These are phyloP conservation scores for Diaporthe citriasiana DNA, from an alignment of 2,329 filamentous ascomycete species.

Conservation along the genomic window DNA sequence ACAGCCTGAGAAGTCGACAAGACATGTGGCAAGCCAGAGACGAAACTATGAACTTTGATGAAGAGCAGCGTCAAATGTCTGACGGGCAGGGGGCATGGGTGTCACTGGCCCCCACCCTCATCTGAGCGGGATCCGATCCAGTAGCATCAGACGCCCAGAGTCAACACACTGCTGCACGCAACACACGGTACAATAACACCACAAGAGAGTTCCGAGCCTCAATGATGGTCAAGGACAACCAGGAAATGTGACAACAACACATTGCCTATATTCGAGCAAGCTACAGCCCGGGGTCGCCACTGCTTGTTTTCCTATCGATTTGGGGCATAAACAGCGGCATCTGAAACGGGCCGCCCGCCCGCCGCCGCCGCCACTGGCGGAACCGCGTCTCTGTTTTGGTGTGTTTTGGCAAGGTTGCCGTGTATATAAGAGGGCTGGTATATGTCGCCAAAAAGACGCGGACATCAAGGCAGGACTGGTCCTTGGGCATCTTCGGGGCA, in stretches of 20 bases:
- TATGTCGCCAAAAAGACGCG: slow-evolving; percentile 14
- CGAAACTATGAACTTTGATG: slow-evolving; percentile 27
- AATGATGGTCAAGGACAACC: neutral
- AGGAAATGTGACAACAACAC: slow-evolving; percentile 6
- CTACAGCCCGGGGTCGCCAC: neutral
- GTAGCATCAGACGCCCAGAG: slow-evolving; percentile 23
- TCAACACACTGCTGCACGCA: slow-evolving; percentile 17
- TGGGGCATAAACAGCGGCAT: slow-evolving; percentile 23
- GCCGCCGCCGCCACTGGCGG: neutral
- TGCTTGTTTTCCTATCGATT: neutral
- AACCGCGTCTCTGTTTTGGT: slow-evolving; percentile 28
- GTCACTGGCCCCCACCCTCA: slow-evolving; percentile 28
- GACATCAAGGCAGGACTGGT: neutral
- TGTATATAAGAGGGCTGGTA: slow-evolving; percentile 34
- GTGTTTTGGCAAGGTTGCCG: slow-evolving; percentile 29
- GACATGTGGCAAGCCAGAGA: slow-evolving; percentile 5
- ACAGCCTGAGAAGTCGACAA: neutral
- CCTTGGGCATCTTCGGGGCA: slow-evolving; percentile 27
- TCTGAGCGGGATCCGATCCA: slow-evolving; percentile 32
- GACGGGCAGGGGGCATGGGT: slow-evolving; percentile 17
- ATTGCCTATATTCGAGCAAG: slow-evolving; percentile 7
- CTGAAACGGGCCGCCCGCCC: slow-evolving; percentile 26
- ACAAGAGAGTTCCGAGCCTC: slow-evolving; percentile 7
- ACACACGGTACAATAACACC: slow-evolving; percentile 24
- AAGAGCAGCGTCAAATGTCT: slow-evolving; percentile 34